Percentiles rank a stretch among this genome's conserved stretches.
phyloP scores from a whole-genome alignment of 2,329 filamentous ascomycete genomes.

The Trichoderma asperellum region DNA sequence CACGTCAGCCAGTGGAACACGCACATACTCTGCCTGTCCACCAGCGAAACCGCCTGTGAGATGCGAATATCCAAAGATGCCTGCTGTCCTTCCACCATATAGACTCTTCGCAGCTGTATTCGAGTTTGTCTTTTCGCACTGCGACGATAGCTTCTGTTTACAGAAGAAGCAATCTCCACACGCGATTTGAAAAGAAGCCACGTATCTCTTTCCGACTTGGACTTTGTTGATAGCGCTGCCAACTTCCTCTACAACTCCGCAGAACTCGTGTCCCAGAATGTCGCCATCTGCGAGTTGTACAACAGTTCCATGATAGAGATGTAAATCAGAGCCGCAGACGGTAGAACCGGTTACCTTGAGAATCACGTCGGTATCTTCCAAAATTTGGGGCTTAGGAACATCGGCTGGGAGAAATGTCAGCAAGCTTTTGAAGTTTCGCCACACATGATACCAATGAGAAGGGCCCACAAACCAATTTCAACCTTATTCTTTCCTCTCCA shows the following conservation, averaged over 20 bases:
- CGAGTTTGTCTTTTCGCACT: constrained; percentile 79
- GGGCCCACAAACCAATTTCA: constrained; percentile 57
- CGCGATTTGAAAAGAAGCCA: constrained; percentile 86
- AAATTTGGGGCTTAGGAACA: constrained; percentile 69
- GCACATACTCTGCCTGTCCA: constrained; percentile 84
- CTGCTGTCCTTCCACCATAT: constrained; percentile 78
- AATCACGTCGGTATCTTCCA: constrained; percentile 78
- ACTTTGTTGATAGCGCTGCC: constrained; percentile 59
- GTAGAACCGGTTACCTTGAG: constrained; percentile 72
- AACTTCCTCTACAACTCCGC: constrained; percentile 58
- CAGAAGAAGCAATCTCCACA: constrained; percentile 76
- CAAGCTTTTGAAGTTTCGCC: no score
- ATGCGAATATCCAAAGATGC: constrained; percentile 74
- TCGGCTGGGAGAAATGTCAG: constrained; percentile 50
- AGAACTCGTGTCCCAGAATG: constrained; percentile 68
- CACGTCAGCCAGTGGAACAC: constrained; percentile 78
- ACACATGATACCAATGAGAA: neutral
- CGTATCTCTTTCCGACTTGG: constrained; percentile 69
- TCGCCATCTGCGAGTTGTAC: constrained; percentile 66
- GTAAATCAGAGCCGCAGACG: constrained; percentile 62
- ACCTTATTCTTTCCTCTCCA: constrained; percentile 86
- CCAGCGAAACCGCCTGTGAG: constrained; percentile 87
- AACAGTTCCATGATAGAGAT: constrained; percentile 60
- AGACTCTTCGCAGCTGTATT: constrained; percentile 73
- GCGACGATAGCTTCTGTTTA: constrained; percentile 74